Percentiles rank a stretch among this genome's conserved stretches.
Conservation (phyloP, 1,284 basidiomycete species). For the Coriolopsis trogii region DNA sequence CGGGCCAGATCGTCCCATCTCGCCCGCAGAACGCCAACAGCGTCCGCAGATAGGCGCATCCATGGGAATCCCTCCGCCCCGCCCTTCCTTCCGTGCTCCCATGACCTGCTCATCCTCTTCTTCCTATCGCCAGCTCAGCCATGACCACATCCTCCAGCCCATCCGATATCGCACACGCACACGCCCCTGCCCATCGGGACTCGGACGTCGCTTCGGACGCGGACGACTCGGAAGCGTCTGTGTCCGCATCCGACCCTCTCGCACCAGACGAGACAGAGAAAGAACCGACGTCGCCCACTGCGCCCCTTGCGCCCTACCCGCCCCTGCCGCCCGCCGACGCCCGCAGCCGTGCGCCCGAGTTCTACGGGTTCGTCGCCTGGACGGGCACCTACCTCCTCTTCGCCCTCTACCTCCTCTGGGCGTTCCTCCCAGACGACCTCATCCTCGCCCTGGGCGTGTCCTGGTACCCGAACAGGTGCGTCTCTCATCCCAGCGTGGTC, state of each 20-base stretch:
- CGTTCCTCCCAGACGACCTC: constrained; percentile 50
- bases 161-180: neutral
- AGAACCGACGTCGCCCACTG: constrained; percentile 50
- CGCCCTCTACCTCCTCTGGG: constrained; percentile 72
- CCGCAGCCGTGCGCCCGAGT: constrained; percentile 73
- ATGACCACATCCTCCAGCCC: too few relatives aligned
- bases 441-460: constrained; percentile 68
- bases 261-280: constrained; percentile 10
- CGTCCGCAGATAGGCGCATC: constrained; percentile 8
- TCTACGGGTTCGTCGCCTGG: constrained; percentile 88
- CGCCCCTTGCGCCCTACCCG: constrained; percentile 57
- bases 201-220: neutral
- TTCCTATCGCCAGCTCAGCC: constrained; percentile 8
- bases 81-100: constrained; percentile 1
- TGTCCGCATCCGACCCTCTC: neutral
- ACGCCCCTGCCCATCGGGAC: neutral
- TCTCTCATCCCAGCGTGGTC: constrained; percentile 7
- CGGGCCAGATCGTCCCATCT: constrained; percentile 10
- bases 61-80: constrained; percentile 1
- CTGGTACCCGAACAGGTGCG: constrained; percentile 89
- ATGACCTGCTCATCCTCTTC: constrained; percentile 3
- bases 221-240: constrained; percentile 1
- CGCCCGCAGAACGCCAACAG: neutral
- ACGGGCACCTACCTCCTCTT: constrained; percentile 77
- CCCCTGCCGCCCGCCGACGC: constrained; percentile 43